A percentile compares a stretch with the other conserved stretches of the same genome.
Evolutionary conservation across 495 filamentous ascomycete species (phyloP).

Genomic region (Ascobolus immersus): DNA sequence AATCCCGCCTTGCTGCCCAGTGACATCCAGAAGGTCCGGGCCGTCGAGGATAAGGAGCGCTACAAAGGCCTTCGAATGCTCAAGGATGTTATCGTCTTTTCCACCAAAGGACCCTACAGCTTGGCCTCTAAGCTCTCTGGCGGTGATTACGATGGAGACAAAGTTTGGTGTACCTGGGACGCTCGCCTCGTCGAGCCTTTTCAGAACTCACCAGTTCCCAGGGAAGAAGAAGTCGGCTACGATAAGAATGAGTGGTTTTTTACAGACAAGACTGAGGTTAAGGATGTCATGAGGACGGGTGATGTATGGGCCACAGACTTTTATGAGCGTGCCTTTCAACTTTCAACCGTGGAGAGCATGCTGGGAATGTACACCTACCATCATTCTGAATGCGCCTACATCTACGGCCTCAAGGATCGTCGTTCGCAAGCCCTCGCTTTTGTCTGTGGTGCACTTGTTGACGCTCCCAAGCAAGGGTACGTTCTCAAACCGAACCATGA

Average conservation of each 20-base stretch:
- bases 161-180: slow-evolving; percentile 37
- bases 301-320: slow-evolving; percentile 14
- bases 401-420: slow-evolving; percentile 29
- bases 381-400: slow-evolving; percentile 47
- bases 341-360: slow-evolving; percentile 27
- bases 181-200: slow-evolving; percentile 47
- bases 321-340: slow-evolving; percentile 8
- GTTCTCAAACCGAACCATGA: slow-evolving; percentile 31
- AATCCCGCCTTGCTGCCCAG: slow-evolving; percentile 55
- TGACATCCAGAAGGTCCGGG: slow-evolving; percentile 50
- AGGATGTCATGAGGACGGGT: slow-evolving; percentile 20
- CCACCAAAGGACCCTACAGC: slow-evolving; percentile 38
- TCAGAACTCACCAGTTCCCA: slow-evolving; percentile 35
- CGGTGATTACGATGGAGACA: slow-evolving; percentile 88
- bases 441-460: slow-evolving; percentile 55
- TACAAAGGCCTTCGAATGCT: slow-evolving; percentile 48
- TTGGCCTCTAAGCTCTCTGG: slow-evolving; percentile 66
- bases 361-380: slow-evolving; percentile 52
- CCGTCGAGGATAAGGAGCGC: slow-evolving; percentile 13
- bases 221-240: slow-evolving; percentile 22
- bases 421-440: slow-evolving; percentile 34
- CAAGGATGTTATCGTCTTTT: slow-evolving; percentile 69
- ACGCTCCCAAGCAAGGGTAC: slow-evolving; percentile 54
- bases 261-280: slow-evolving; percentile 27
- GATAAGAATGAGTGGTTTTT: slow-evolving; percentile 28